Evolutionary conservation across 371 early-diverging fungal genomes (phyloP).

Genomic region (Mucor ambiguus): DNA sequence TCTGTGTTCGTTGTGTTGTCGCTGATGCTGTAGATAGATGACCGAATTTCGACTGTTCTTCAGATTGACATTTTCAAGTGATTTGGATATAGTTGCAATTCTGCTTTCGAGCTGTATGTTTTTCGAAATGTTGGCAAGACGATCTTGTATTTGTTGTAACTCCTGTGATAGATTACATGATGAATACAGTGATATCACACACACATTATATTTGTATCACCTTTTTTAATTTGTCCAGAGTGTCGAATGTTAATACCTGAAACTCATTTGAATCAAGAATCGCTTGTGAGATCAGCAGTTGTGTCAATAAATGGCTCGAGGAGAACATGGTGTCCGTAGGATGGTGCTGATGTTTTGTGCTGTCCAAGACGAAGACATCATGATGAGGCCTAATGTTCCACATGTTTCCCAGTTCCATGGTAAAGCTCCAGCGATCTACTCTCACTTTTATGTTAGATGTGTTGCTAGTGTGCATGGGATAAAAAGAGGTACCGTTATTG

Average conservation of each 20-base stretch:
- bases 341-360: conserved; percentile 22
- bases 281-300: conserved; percentile 64
- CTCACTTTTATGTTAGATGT: background rate
- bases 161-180: conserved; percentile 15
- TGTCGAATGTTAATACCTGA: conserved; percentile 52
- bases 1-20: conserved; percentile 54
- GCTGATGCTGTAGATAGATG: conserved; percentile 18
- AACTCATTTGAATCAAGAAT: conserved; percentile 62
- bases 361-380: background rate
- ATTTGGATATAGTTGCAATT: conserved; percentile 41
- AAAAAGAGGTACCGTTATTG: conserved; percentile 11
- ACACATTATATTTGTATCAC: conserved; percentile 28
- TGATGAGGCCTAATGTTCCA: conserved; percentile 34
- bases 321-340: conserved; percentile 9
- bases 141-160: conserved; percentile 22
- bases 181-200: background rate
- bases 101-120: conserved; percentile 31
- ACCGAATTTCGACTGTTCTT: conserved; percentile 24
- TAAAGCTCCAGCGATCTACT: conserved; percentile 28
- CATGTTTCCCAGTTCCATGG: conserved; percentile 31
- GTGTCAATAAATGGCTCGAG: conserved; percentile 43
- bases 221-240: conserved; percentile 56
- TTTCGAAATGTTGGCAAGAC: conserved; percentile 12
- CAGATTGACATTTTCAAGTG: conserved; percentile 46
- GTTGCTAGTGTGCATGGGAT: background rate